Evolutionary conservation across 2,329 filamentous ascomycete species (phyloP).

Genomic region (Diaporthe sp.): DNA sequence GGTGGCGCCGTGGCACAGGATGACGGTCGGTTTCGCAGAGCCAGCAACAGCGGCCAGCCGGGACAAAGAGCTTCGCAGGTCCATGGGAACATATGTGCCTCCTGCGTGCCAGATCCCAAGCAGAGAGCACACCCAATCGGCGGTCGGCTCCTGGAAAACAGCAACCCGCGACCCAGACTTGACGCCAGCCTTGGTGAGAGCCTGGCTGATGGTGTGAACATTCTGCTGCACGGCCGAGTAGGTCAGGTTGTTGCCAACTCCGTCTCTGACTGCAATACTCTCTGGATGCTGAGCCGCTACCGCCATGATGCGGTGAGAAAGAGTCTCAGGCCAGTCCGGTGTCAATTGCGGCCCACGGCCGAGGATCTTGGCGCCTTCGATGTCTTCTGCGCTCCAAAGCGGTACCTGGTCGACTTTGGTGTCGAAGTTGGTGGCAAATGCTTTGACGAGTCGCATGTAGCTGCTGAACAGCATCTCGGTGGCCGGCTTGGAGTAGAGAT

Average conservation of each 20-base stretch:
- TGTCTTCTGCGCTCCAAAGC: conserved; percentile 40
- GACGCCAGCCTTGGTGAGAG: conserved; percentile 45
- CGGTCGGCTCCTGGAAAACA: conserved; percentile 56
- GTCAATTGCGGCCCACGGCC: conserved; percentile 41
- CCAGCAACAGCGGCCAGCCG: conserved; percentile 51
- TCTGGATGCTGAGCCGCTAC: conserved; percentile 45
- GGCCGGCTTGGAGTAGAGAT: conserved; percentile 47
- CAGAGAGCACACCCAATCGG: conserved; percentile 54
- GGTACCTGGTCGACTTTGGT: conserved; percentile 41
- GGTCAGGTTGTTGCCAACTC: conserved; percentile 46
- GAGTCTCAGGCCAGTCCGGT: conserved; percentile 52
- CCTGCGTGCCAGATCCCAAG: conserved; percentile 58
- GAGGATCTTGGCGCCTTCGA: conserved; percentile 18
- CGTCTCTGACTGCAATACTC: conserved; percentile 43
- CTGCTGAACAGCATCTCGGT: conserved; percentile 37
- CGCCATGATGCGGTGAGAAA: conserved; percentile 54
- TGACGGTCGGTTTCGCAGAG: conserved; percentile 48
- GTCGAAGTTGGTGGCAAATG: conserved; percentile 21
- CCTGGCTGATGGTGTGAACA: conserved; percentile 51
- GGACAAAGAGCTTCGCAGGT: conserved; percentile 49
- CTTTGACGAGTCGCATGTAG: conserved; percentile 44
- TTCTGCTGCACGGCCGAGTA: conserved; percentile 54
- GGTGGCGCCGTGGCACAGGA: conserved; percentile 44
- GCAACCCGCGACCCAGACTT: conserved; percentile 47
- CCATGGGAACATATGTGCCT: conserved; percentile 57